Conservation (phyloP, 371 early-diverging fungal species). For the Mortierella polycephala region DNA sequence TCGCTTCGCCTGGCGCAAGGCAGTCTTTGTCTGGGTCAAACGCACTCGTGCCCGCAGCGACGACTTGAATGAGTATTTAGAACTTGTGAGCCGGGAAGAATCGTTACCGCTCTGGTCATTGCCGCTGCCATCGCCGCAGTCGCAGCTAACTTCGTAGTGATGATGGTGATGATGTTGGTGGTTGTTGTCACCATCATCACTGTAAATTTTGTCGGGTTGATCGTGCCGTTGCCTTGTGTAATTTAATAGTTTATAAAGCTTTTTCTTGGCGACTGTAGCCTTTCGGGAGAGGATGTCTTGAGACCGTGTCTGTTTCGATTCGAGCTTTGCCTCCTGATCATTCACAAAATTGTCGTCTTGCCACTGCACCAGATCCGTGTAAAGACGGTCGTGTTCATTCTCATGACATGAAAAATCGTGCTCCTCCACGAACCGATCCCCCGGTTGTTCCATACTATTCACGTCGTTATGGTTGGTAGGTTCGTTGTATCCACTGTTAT, state of each 20-base stretch:
- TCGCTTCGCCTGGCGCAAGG: conserved; percentile 36
- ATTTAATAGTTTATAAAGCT: conserved; percentile 22
- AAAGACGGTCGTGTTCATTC: conserved; percentile 1
- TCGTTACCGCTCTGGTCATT: neutral
- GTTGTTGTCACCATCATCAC: neutral
- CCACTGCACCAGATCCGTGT: conserved; percentile 1
- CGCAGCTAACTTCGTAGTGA: neutral
- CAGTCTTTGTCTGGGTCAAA: conserved; percentile 28
- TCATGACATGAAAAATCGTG: neutral
- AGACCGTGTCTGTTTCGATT: neutral
- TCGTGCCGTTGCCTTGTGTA: neutral
- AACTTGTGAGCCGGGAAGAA: conserved; percentile 4
- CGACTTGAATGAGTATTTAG: conserved; percentile 29
- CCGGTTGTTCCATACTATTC: neutral
- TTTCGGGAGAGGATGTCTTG: conserved; percentile 6
- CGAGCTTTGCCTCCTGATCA: too few relatives aligned
- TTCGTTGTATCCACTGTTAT: neutral
- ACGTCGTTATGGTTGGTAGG: neutral
- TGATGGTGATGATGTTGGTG: neutral
- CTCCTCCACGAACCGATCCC: neutral
- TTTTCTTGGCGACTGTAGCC: conserved; percentile 24
- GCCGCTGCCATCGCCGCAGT: neutral
- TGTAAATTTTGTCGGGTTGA: neutral
- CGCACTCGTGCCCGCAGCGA: conserved; percentile 23
- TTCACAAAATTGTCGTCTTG: neutral